phyloP scores from a whole-genome alignment of 2,329 filamentous ascomycete species.

The Cladophialophora immunda region DNA sequence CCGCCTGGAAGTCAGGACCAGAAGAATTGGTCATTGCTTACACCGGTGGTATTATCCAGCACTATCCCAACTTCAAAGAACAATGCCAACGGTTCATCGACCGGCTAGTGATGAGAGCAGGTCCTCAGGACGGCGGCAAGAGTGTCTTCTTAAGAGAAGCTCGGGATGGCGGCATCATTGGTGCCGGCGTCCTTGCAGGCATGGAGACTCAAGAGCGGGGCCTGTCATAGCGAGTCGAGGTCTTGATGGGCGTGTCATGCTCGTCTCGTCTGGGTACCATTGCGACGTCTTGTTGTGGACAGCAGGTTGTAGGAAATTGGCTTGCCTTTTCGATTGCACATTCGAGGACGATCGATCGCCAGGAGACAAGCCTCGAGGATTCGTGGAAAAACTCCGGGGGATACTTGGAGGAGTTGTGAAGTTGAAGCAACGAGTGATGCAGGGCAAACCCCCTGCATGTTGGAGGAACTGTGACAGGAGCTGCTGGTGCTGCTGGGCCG shows the following conservation, averaged over 20 bases:
- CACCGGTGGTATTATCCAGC: constrained; percentile 81
- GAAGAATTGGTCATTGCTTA: constrained; percentile 79
- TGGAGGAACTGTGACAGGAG: constrained; percentile 1
- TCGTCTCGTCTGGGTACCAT: not conserved
- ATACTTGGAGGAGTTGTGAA: not conserved
- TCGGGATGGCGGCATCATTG: constrained; percentile 63
- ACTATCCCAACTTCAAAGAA: constrained; percentile 76
- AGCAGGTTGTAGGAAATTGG: constrained; percentile 2
- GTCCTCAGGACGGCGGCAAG: constrained; percentile 56
- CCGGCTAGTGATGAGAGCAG: constrained; percentile 57
- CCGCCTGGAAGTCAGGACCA: constrained; percentile 44
- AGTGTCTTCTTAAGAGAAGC: constrained; percentile 62
- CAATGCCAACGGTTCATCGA: constrained; percentile 77
- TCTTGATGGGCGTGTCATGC: not conserved
- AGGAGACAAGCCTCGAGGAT: constrained; percentile 7
- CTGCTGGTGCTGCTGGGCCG: constrained; percentile 8
- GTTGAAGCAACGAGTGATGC: constrained; percentile 3
- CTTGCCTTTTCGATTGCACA: not conserved
- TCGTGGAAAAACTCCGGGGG: constrained; percentile 7
- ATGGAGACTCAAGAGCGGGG: constrained; percentile 47
- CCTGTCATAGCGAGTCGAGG: constrained; percentile 5
- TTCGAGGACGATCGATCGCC: constrained; percentile 6
- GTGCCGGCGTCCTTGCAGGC: constrained; percentile 63
- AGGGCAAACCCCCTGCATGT: constrained; percentile 6
- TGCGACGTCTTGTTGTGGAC: not conserved